Base-by-base conservation (phyloP, 371 early-diverging fungal species). In the Parasitella parasitica region DNA sequence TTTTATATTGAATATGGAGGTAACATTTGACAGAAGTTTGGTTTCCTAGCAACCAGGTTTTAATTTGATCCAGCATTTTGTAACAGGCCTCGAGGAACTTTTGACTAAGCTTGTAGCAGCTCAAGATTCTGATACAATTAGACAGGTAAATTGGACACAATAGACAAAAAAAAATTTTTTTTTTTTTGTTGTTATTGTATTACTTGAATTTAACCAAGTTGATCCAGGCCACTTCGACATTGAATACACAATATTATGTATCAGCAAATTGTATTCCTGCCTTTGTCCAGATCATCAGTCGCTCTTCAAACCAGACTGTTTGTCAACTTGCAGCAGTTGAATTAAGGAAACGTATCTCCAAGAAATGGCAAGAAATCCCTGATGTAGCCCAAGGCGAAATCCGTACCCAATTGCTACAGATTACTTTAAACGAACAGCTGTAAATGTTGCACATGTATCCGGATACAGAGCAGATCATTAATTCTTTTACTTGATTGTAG, bases 311-410 rank as follows among this genome's bases (percentile, higher is more conserved):
- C 27, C 72, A 74, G 51, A 81, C 81, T 66, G 78, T 94, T 35
- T 90, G 94, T 51, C 94, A 95, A 73, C 76, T 95, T 36, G 92
- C 94, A 28, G 91, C 94, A 6, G 94, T 95, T 30, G 96, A 95
- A 78, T 84, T 91, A 55, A 86, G 92, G 65, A 95, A 95, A 68
- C 87, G 89, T 64, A 77, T 90, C 27, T 57, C 84, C 13, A 87
- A 81, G 70, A 86, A 78, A 76, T 95, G 95, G 95, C 71, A 71
- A 15, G 78, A 86, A n/a, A 58, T 91, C 8, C 87, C 84, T 43
- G 81, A 67, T n/a, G 69, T 63, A 4, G 72, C 79, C 12, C 78
- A 86, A 58, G 76, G 69, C 15, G 67, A 70, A 35, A 85, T 93
- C 53, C 90, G 89, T 57, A 73, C 74, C 9, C 75, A 81, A 32